A percentile compares a stretch with the other conserved stretches of the same genome.
Conservation (phyloP, 1,284 basidiomycete species). For the Fereydounia khargensis region DNA sequence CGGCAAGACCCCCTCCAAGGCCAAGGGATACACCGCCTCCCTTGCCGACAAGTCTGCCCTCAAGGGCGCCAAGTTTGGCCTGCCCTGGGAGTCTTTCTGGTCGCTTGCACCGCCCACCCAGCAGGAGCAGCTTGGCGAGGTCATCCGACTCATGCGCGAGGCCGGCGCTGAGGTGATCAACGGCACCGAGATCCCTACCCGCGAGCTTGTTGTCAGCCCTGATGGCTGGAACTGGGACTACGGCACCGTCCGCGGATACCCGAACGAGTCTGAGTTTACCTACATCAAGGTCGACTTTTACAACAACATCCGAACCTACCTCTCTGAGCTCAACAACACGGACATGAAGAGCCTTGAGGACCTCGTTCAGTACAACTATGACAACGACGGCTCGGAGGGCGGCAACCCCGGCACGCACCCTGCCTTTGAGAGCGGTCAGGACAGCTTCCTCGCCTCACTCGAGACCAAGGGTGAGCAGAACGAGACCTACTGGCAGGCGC, state of each 20-base stretch:
- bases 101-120: conserved; percentile 9
- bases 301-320: not conserved
- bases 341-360: conserved; percentile 20
- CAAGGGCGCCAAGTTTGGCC: not conserved
- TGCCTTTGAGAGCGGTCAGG: conserved; percentile 1
- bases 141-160: conserved; percentile 9
- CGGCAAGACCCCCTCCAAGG: conserved; percentile 2
- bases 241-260: not conserved
- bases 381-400: conserved; percentile 6
- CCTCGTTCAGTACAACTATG: conserved; percentile 15
- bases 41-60: conserved; percentile 6
- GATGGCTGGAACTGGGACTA: not conserved
- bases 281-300: not conserved
- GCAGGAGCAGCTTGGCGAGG: conserved; percentile 3
- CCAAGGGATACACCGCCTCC: conserved; percentile 12
- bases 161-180: conserved; percentile 7
- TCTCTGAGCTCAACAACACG: conserved; percentile 6
- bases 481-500: conserved; percentile 2
- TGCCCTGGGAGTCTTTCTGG: conserved; percentile 8
- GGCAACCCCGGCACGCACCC: conserved; percentile 15
- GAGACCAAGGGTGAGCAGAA: not conserved
- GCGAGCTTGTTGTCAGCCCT: not conserved
- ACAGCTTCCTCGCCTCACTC: conserved; percentile 11
- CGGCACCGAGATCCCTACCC: not conserved
- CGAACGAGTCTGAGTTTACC: not conserved